A percentile compares a stretch with the other conserved stretches of the same genome.
Conservation (phyloP, 73 alveolate species). For the Blepharisma japonicum region DNA sequence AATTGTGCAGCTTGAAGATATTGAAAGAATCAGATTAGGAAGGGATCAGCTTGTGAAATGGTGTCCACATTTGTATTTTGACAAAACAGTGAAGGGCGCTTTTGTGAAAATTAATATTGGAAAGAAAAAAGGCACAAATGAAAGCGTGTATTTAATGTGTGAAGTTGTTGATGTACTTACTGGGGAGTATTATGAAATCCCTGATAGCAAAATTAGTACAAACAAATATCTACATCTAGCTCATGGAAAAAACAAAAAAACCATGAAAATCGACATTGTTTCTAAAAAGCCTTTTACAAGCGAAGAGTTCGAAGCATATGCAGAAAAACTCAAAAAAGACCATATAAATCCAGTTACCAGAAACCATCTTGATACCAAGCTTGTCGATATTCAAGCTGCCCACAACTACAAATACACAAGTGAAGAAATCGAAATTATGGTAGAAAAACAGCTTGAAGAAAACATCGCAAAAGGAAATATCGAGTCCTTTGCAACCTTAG, state of each 20-base stretch:
- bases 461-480: background rate
- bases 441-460: constrained; percentile 13
- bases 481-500: constrained; percentile 1
- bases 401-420: constrained; percentile 8
- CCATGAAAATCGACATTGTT: constrained; percentile 23
- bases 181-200: constrained; percentile 24
- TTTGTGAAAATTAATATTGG: constrained; percentile 40
- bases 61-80: constrained; percentile 19
- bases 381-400: background rate
- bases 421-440: constrained; percentile 1
- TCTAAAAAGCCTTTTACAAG: constrained; percentile 31
- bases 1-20: background rate
- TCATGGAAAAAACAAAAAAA: constrained; percentile 19
- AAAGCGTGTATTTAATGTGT: constrained; percentile 26
- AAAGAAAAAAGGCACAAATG: background rate
- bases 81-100: constrained; percentile 25
- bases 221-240: constrained; percentile 16
- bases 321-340: constrained; percentile 8
- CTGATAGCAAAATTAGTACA: constrained; percentile 14
- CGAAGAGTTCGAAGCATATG: constrained; percentile 21
- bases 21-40: constrained; percentile 34
- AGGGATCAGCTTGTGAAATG: constrained; percentile 35
- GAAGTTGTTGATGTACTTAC: constrained; percentile 29
- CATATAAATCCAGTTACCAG: constrained; percentile 4
- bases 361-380: background rate